Evolutionary conservation across 2,329 filamentous ascomycete genomes (phyloP).

Genomic region (Drechslera avenae): DNA sequence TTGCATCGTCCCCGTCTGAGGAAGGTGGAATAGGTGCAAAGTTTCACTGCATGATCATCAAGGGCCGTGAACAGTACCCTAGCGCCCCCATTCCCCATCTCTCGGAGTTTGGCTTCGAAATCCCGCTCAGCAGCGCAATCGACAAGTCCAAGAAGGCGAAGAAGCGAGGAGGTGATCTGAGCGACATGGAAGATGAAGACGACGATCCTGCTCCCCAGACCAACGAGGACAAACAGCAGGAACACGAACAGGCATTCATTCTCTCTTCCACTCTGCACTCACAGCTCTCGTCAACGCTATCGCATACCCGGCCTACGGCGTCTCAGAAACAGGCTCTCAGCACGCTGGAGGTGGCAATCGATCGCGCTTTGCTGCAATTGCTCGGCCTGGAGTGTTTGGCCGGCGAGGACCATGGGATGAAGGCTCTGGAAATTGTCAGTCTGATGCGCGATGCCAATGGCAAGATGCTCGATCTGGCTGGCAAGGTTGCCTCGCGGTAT

Average conservation of each 20-base stretch:
- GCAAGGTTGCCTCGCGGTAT: slow-evolving; percentile 87
- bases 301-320: slow-evolving; percentile 67
- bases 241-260: slow-evolving; percentile 81
- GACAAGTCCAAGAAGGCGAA: slow-evolving; percentile 35
- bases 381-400: slow-evolving; percentile 88
- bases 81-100: slow-evolving; percentile 90
- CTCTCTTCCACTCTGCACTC: slow-evolving; percentile 73
- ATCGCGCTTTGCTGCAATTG: slow-evolving; percentile 88
- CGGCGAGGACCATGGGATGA: slow-evolving; percentile 92
- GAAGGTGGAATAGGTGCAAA: slow-evolving; percentile 80
- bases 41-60: slow-evolving; percentile 99
- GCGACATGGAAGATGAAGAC: slow-evolving; percentile 40
- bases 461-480: slow-evolving; percentile 88
- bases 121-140: slow-evolving; percentile 71
- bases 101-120: slow-evolving; percentile 88
- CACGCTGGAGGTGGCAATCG: slow-evolving; percentile 78
- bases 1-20: slow-evolving; percentile 66
- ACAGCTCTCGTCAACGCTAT: slow-evolving; percentile 76
- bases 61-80: slow-evolving; percentile 82
- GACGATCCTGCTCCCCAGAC: slow-evolving; percentile 32
- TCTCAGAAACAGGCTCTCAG: slow-evolving; percentile 70
- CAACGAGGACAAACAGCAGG: slow-evolving; percentile 57
- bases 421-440: slow-evolving; percentile 85
- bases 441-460: slow-evolving; percentile 85
- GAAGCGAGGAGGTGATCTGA: slow-evolving; percentile 39